These are phyloP conservation scores for Tuber calosporum DNA, from an alignment of 495 filamentous ascomycete species.

Conservation along the genomic window DNA sequence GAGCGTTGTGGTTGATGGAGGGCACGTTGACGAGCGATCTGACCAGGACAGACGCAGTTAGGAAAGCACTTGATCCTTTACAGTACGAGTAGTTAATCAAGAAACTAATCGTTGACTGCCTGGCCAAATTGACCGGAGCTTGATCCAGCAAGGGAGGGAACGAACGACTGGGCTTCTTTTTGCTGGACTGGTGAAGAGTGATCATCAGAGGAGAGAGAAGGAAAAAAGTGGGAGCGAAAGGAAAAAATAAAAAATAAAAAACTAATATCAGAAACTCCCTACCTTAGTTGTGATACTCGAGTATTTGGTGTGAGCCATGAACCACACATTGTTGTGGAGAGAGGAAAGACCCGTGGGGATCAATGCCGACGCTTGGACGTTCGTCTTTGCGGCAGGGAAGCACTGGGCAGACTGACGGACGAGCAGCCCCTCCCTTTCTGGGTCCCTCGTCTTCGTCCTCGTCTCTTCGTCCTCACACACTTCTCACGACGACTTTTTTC, in stretches of 20 bases:
- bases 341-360: slow-evolving; percentile 4
- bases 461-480: not conserved
- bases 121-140: not conserved
- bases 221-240: no score
- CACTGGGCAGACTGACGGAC: not conserved
- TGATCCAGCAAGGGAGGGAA: not conserved
- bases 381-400: slow-evolving; percentile 7
- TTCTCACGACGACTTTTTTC: slow-evolving; percentile 2
- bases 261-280: not conserved
- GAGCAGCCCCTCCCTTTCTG: slow-evolving; percentile 3
- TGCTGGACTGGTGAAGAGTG: not conserved
- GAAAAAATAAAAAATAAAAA: not conserved
- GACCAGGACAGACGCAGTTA: not conserved
- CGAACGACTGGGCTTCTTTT: not conserved
- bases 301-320: slow-evolving; percentile 7
- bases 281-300: not conserved
- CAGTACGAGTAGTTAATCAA: not conserved
- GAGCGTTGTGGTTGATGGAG: not conserved
- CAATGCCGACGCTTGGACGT: slow-evolving; percentile 2
- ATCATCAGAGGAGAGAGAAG: not conserved
- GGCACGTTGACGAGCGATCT: not conserved
- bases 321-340: slow-evolving; percentile 1
- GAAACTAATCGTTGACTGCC: not conserved
- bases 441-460: not conserved
- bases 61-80: not conserved